Conservation (phyloP, 805 yeast species). For the Pichia pseudocactophila region DNA sequence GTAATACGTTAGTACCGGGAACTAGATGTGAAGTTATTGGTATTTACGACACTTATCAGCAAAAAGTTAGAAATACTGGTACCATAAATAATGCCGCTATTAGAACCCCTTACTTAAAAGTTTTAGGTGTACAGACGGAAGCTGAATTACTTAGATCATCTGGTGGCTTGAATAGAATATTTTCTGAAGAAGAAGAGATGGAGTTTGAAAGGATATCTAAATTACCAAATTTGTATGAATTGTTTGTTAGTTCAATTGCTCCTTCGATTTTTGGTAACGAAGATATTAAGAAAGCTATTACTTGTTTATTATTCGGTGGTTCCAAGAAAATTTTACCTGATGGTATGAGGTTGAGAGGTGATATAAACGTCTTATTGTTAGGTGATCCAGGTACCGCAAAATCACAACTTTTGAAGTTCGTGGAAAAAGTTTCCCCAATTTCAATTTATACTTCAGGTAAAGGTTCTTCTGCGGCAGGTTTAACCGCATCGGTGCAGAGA, state of each 20-base stretch:
- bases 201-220: constrained; percentile 75
- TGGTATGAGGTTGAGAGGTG: constrained; percentile 95
- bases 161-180: constrained; percentile 37
- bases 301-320: constrained; percentile 91
- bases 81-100: constrained; percentile 68
- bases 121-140: constrained; percentile 80
- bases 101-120: constrained; percentile 83
- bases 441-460: constrained; percentile 97
- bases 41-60: constrained; percentile 82
- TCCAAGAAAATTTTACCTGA: constrained; percentile 88
- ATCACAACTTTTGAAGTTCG: constrained; percentile 90
- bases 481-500: constrained; percentile 95
- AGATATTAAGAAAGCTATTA: constrained; percentile 89
- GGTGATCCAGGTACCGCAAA: constrained; percentile 99
- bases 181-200: constrained; percentile 91
- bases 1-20: constrained; percentile 91
- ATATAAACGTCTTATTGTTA: constrained; percentile 80
- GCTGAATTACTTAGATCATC: constrained; percentile 43
- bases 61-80: constrained; percentile 46
- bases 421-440: constrained; percentile 89
- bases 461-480: constrained; percentile 99
- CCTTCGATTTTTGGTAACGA: constrained; percentile 93
- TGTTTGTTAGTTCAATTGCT: constrained; percentile 83
- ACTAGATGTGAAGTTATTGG: constrained; percentile 89
- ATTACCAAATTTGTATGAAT: constrained; percentile 74